Conservation (phyloP, 2,329 filamentous ascomycete species). For the Diaporthe sp. region DNA sequence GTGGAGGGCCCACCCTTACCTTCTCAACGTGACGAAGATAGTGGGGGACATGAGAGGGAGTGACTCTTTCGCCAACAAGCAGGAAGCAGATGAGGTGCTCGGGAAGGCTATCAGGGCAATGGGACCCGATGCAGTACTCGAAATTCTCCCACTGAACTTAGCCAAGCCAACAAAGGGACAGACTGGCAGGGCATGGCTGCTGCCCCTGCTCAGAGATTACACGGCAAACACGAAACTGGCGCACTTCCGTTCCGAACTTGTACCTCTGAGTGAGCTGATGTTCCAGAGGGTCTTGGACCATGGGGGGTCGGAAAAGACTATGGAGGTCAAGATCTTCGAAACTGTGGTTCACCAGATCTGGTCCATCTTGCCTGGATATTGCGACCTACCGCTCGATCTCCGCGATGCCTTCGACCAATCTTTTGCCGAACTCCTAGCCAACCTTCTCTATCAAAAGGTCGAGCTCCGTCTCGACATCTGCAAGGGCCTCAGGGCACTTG, state of each 20-base stretch:
- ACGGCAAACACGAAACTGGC: slow-evolving; percentile 87
- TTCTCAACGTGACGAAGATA: slow-evolving; percentile 79
- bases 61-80: slow-evolving; percentile 91
- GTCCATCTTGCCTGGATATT: slow-evolving; percentile 94
- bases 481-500: slow-evolving; percentile 83
- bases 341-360: slow-evolving; percentile 96
- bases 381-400: slow-evolving; percentile 88
- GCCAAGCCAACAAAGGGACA: slow-evolving; percentile 80
- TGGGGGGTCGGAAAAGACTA: slow-evolving; percentile 84
- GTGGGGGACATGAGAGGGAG: slow-evolving; percentile 90
- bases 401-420: slow-evolving; percentile 81
- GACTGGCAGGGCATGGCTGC: slow-evolving; percentile 91
- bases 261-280: slow-evolving; percentile 89
- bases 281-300: slow-evolving; percentile 90
- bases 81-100: slow-evolving; percentile 91
- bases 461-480: slow-evolving; percentile 90
- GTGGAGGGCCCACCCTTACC: slow-evolving; percentile 85
- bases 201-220: slow-evolving; percentile 89
- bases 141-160: slow-evolving; percentile 87
- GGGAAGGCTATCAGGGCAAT: slow-evolving; percentile 89
- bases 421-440: slow-evolving; percentile 91
- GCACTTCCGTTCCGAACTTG: slow-evolving; percentile 87
- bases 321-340: slow-evolving; percentile 98
- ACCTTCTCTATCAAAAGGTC: slow-evolving; percentile 91
- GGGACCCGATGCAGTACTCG: slow-evolving; percentile 86